Base-by-base conservation (phyloP, 495 filamentous ascomycete species). In the Collariella sp. region DNA sequence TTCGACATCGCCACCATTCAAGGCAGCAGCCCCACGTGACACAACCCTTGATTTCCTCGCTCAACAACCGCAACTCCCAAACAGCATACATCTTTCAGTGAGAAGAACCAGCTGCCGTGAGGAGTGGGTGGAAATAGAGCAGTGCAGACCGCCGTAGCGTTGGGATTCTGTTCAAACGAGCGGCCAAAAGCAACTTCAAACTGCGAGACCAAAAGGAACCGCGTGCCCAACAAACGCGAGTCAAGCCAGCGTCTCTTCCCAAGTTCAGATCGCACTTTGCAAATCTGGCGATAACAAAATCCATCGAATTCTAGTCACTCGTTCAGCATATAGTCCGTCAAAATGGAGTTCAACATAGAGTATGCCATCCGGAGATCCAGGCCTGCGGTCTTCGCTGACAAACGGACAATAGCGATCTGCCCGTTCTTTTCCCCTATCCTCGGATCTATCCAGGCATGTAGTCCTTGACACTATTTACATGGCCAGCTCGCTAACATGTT, bases 331-430 rank as follows among this genome's bases (percentile, higher is more conserved):
- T 46, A 36, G 9, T 52, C 33, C 29, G 22, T 47, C 61, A 58
- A 40, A 55, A 98, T 98, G 93, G 93, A 86, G 79, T 97, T 97
- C 78, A 87, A 89, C 61, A 97, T 97, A 61, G 93, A 95, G 66
- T 70, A 60, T 24, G 67, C 40, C 3, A 15, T 12, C 2, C 7
- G 0, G 7, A 16, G 7, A 10, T 22, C 36, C 19, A n/a, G 9
- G 0, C 18, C 5, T 22, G 36, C 26, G 44, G 13, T 59, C 10
- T 15, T 42, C 46, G 43, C 50, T 63, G 23, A 64, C 46, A 29
- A 23, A 7, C 9, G 15, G 29, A 16, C 39, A 13, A 45, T 34
- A 94, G 88, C 70, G 90, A 96, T 58, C 81, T 99, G 44, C 87
- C 88, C 45, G 83, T 99, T 55, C 83, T 99, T 60, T 99, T 97